A percentile compares a stretch with the other conserved stretches of the same genome.
These are phyloP conservation scores for Rubroboletus satanas DNA, from an alignment of 768 basidiomycete species.

Conservation along the genomic window DNA sequence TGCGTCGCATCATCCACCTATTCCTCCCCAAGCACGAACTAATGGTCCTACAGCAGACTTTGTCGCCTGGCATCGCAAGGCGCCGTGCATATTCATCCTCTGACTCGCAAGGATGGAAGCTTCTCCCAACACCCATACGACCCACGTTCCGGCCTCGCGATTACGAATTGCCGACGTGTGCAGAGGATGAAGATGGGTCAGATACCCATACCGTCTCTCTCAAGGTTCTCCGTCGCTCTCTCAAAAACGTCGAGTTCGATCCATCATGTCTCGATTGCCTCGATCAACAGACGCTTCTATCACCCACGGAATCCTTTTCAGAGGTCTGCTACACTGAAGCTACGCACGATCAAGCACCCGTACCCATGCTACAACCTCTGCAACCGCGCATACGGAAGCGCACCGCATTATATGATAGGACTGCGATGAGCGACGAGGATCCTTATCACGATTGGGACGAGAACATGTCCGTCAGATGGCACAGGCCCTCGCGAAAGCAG, in stretches of 20 bases:
- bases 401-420: constrained; percentile 28
- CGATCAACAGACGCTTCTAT: constrained; percentile 40
- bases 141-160: constrained; percentile 35
- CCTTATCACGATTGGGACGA: constrained; percentile 36
- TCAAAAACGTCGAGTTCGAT: constrained; percentile 38
- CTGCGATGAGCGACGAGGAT: constrained; percentile 34
- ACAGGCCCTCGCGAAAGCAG: constrained; percentile 7
- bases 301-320: constrained; percentile 40
- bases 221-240: constrained; percentile 33
- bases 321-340: constrained; percentile 42
- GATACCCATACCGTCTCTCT: constrained; percentile 29
- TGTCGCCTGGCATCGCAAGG: constrained; percentile 12
- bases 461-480: constrained; percentile 29
- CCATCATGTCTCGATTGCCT: constrained; percentile 39
- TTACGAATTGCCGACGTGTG: constrained; percentile 26
- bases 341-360: constrained; percentile 31
- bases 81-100: constrained; percentile 33
- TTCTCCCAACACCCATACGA: constrained; percentile 32
- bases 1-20: constrained; percentile 2
- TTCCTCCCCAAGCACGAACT: neutral
- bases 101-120: constrained; percentile 32
- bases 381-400: constrained; percentile 32
- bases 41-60: constrained; percentile 14
- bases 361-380: constrained; percentile 29
- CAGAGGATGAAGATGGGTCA: constrained; percentile 27